Evolutionary conservation across 768 basidiomycete genomes (phyloP), one percentile per base, ranked within the genome.

Genomic region (Gyrodon lividus): DNA sequence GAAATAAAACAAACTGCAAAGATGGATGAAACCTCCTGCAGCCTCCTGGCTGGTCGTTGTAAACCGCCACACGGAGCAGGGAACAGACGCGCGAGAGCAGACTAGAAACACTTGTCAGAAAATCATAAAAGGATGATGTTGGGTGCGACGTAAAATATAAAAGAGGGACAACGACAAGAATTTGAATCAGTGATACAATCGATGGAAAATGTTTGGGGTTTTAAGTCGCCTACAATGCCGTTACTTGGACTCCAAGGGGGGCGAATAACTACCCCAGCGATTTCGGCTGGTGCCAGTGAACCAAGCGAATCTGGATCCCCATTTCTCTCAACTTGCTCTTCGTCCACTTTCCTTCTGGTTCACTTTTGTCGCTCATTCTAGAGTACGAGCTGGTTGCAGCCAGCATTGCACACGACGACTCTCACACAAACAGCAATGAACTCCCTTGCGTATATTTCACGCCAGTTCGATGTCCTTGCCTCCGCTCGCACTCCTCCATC

Each of bases 391-490:
- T 48, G 17, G 47, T 30, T 14, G 20, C 24, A 52, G 38, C 52
- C 48, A 23, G 20, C 40, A 17, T n/a, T 9, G 4, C 3, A 19
- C 35, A n/a, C 35, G n/a, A 28, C 28, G 31, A 31, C 31, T 31
- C 12, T 31, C 31, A 2, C 31, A 14, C 31, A 9, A 14, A 31
- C 17, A 23, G 39, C 37, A 13, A 92, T 92, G 90, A 92, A 92
- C 74, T 87, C 87, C 60, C 81, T 92, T 62, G 77, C 80, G 16
- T 85, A 88, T 71, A 77, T 92, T 55, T 88, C 90, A 59, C 85
- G 86, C 65, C 86, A 89, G 68, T 83, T 90, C 76, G 88, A 92
- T 73, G 83, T 81, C 55, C 72, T 89, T 59, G 83, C 84, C 52
- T 72, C 83, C 7, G 67, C 83, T 43, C 77, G 76, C 59, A 75